These are phyloP conservation scores for Talaromyces atroroseus DNA, from an alignment of 2,329 filamentous ascomycete genomes.

Conservation along the genomic window DNA sequence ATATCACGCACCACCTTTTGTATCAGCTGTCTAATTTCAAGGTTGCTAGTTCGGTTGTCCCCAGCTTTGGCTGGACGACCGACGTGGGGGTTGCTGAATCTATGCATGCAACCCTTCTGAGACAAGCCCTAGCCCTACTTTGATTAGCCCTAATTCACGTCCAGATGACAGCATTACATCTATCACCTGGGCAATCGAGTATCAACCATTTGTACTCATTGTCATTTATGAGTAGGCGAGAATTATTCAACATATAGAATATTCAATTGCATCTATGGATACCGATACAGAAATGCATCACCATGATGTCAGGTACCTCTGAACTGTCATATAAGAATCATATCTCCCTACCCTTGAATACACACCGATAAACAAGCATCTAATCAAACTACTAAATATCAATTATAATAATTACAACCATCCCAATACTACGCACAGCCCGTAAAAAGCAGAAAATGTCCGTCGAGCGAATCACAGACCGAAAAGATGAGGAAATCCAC, in stretches of 20 bases:
- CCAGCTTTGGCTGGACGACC: too few relatives aligned
- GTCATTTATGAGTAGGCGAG: too few relatives aligned
- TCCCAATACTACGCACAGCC: too few relatives aligned
- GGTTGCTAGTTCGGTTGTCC: background rate
- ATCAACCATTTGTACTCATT: too few relatives aligned
- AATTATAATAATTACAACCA: background rate
- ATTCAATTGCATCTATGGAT: too few relatives aligned
- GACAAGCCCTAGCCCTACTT: background rate
- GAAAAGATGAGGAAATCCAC: slow-evolving; percentile 19
- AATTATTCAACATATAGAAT: background rate
- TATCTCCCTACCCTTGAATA: background rate
- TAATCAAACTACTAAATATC: background rate
- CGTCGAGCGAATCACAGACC: slow-evolving; percentile 18
- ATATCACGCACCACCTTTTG: too few relatives aligned
- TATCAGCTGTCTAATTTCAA: background rate
- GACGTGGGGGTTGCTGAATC: background rate
- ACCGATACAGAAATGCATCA: background rate
- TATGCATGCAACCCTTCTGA: background rate
- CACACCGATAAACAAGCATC: background rate
- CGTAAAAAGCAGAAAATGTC: slow-evolving; percentile 16
- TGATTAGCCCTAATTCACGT: background rate
- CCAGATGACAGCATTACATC: background rate
- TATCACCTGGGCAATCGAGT: background rate
- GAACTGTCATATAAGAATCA: too few relatives aligned
- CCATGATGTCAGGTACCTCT: background rate